Base-by-base conservation (phyloP, 805 yeast species). In the Kazachstania bromeliacearum region DNA sequence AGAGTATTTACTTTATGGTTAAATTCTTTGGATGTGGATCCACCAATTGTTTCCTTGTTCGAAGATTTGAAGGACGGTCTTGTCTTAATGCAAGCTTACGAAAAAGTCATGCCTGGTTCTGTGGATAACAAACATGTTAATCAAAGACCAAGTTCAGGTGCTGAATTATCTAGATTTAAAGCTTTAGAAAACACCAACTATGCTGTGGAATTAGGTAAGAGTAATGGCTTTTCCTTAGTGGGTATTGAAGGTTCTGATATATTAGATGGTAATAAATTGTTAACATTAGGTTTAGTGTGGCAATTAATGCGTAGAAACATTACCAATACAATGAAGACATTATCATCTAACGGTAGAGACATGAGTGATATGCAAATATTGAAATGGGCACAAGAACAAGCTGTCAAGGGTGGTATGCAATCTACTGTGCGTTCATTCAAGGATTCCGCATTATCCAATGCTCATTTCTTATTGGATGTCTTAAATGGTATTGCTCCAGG, bases 221-320 rank as follows among this genome's bases (percentile, higher is more conserved):
- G 85, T 25, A 84, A 85, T 59, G 77, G 79, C 36, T 92, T 92
- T 61, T 89, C 97, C 2, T 70, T 92, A 39, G 98, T 92, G 34
- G 98, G 98, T 46, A 92, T 92, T 45, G 97, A 92, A 59, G 98
- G 98, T 36, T 85, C 96, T 3, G 98, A 92, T 63, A 89, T 92
- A 47, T 79, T 84, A 27, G 98, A 92, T 60, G 97, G 96, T 46
- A 80, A 79, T 57, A 84, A 82, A 55, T 70, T 89, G 35, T 71
- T 92, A 50, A 85, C 95, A 0, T 71, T 92, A 48, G 98, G 92
- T 10, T 71, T 92, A 37, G 96, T 89, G 26, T 92, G 98, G 98
- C 98, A 92, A 69, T 72, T 92, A 55, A 92, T 92, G 98, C 78
- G 98, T 60, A 76, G 95, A 60, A 92, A 92, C 63, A 94, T 92